Percentiles rank a stretch among this genome's conserved stretches.
Evolutionary conservation across 371 early-diverging fungal species (phyloP).

Genomic region (Mycotypha africana): DNA sequence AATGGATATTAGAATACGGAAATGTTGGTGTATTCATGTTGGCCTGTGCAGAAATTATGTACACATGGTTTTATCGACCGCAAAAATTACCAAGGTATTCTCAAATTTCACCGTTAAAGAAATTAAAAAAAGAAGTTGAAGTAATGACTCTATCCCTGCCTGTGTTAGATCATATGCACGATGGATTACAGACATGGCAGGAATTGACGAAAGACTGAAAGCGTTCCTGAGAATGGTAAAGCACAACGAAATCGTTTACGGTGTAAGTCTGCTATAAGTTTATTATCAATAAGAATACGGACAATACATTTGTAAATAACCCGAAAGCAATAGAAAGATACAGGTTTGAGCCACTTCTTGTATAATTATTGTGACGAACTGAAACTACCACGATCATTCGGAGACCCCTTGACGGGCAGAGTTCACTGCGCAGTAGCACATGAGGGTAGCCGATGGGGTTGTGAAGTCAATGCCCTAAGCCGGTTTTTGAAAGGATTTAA

Average conservation of each 20-base stretch:
- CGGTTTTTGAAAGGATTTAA: conserved; percentile 42
- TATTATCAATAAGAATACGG: no score
- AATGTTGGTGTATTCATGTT: conserved; percentile 51
- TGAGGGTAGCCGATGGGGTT: conserved; percentile 35
- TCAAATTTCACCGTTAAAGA: no score
- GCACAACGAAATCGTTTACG: conserved; percentile 40
- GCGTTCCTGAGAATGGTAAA: conserved; percentile 43
- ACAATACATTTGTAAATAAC: no score
- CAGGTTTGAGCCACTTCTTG: conserved; percentile 24
- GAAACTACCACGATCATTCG: conserved; percentile 32
- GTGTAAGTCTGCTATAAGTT: conserved; percentile 14
- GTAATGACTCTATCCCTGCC: background rate
- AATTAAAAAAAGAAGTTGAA: background rate
- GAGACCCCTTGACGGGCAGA: conserved; percentile 33
- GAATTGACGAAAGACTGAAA: conserved; percentile 52
- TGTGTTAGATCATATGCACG: conserved; percentile 42
- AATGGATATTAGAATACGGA: conserved; percentile 46
- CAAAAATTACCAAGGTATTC: conserved; percentile 47
- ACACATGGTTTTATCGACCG: conserved; percentile 57
- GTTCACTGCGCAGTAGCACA: conserved; percentile 44
- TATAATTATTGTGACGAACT: conserved; percentile 30
- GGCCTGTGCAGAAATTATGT: conserved; percentile 61
- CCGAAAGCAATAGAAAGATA: conserved; percentile 30
- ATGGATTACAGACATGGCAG: conserved; percentile 62
- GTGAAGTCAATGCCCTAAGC: conserved; percentile 31